Evolutionary conservation across 495 filamentous ascomycete species (phyloP), one percentile per base, ranked within the genome.

Genomic region (Daldinia grandis): DNA sequence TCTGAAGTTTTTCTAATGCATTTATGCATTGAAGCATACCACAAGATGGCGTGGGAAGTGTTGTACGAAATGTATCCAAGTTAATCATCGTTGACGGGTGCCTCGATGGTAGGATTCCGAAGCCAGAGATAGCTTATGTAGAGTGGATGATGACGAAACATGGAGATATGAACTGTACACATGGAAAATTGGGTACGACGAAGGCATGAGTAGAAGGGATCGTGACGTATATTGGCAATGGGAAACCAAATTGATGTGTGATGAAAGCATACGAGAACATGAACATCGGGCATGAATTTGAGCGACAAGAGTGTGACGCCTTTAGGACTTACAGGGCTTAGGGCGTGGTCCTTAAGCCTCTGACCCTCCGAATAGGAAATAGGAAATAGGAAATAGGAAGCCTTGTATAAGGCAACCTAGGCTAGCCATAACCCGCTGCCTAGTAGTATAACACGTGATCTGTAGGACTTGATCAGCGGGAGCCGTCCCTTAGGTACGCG

Each of bases 351-450:
- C 19, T 47, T 24, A 24, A 14, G 17, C 15, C 9, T 21, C 5
- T 47, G 9, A 9, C 14, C 42, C 19, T 47, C 42, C 5, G 9
- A 47, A 47, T 10, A 47, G 17, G 19, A 47, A 47, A 47, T 19
- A 33, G 30, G 30, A 33, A 30, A n/a, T n/a, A n/a, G n/a, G n/a
- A n/a, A 35, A 35, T 14, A 54, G 54, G 59, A 42, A 59, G 69
- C 69, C 69, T 65, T 51, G 25, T 42, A 61, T 40, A 72, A 68
- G 69, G 64, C 69, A 64, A 72, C 61, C 64, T 62, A 56, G 64
- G 44, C 40, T 28, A 38, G 9, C 21, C 47, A 54, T 40, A 63
- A 63, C 27, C 55, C 55, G 69, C 60, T 72, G 69, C 69, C 69
- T 72, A 68, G 58, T 72, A 67, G 19, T 12, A 64, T 25, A 4